Evolutionary conservation across 441 rosid species (phyloP).

Genomic region (Gossypium trilobum): DNA sequence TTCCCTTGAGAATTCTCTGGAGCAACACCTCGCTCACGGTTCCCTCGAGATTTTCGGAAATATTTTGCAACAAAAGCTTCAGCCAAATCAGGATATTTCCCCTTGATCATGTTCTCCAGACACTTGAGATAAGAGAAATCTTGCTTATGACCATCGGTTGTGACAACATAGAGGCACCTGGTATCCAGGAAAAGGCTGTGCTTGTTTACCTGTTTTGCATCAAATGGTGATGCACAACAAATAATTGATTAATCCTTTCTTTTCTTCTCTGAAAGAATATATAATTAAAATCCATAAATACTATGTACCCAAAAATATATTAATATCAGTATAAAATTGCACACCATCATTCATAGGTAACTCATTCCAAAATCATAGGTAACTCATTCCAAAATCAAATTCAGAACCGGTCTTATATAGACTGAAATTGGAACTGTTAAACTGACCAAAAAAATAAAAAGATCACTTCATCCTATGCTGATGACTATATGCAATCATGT

Average conservation of each 20-base stretch:
- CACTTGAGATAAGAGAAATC: conserved; percentile 83
- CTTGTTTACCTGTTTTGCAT: conserved; percentile 47
- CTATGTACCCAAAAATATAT: background rate
- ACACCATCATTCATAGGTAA: background rate
- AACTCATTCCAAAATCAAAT: background rate
- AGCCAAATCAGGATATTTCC: conserved; percentile 51
- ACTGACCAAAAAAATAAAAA: background rate
- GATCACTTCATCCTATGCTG: background rate
- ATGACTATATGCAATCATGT: background rate
- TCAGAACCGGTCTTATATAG: background rate
- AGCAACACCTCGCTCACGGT: conserved; percentile 1
- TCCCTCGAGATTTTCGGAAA: conserved; percentile 28
- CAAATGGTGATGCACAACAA: conserved; percentile 1
- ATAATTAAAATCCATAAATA: background rate
- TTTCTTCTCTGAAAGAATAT: background rate
- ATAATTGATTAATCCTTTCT: background rate
- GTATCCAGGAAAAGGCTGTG: conserved; percentile 48
- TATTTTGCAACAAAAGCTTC: conserved; percentile 56
- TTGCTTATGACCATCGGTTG: conserved; percentile 51
- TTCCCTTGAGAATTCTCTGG: background rate
- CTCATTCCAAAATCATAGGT: background rate
- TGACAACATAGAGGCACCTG: conserved; percentile 68
- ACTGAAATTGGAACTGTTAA: background rate
- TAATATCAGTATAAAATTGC: background rate
- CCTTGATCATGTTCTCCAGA: conserved; percentile 45